Conservation (phyloP, 2,329 filamentous ascomycete genomes). For the Leptographium lundbergii region DNA sequence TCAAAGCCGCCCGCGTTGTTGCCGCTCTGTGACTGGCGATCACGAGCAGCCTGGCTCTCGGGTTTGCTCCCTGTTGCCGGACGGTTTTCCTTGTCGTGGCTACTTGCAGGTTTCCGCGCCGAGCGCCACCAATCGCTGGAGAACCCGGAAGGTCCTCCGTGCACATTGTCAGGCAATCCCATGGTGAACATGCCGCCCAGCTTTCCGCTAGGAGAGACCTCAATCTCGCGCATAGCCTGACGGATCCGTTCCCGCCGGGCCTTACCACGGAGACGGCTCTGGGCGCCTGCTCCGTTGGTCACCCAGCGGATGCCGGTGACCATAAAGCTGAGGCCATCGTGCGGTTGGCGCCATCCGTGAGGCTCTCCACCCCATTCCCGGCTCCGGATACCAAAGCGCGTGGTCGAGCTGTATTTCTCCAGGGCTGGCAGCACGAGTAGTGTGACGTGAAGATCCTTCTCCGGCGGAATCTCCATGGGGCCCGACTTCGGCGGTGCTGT, state of each 20-base stretch:
- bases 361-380: slow-evolving; percentile 52
- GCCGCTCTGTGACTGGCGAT: background rate
- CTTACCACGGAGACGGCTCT: slow-evolving; percentile 42
- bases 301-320: slow-evolving; percentile 76
- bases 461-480: slow-evolving; percentile 50
- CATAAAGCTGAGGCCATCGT: slow-evolving; percentile 86
- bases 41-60: background rate
- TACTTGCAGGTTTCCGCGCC: slow-evolving; percentile 14
- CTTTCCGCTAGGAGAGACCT: slow-evolving; percentile 22
- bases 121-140: slow-evolving; percentile 4
- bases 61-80: slow-evolving; percentile 6
- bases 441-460: slow-evolving; percentile 77
- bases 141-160: slow-evolving; percentile 13
- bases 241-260: slow-evolving; percentile 43
- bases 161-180: background rate
- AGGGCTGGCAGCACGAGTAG: slow-evolving; percentile 71
- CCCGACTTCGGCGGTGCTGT: slow-evolving; percentile 42
- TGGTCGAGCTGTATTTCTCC: slow-evolving; percentile 61
- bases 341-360: slow-evolving; percentile 21
- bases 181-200: slow-evolving; percentile 17
- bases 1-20: background rate
- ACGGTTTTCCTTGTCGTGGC: slow-evolving; percentile 35
- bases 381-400: slow-evolving; percentile 70
- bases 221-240: slow-evolving; percentile 40
- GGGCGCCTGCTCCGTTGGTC: slow-evolving; percentile 53